These are phyloP conservation scores for Volvox carteri DNA, from an alignment of 163 green algal species.

Conservation along the genomic window DNA sequence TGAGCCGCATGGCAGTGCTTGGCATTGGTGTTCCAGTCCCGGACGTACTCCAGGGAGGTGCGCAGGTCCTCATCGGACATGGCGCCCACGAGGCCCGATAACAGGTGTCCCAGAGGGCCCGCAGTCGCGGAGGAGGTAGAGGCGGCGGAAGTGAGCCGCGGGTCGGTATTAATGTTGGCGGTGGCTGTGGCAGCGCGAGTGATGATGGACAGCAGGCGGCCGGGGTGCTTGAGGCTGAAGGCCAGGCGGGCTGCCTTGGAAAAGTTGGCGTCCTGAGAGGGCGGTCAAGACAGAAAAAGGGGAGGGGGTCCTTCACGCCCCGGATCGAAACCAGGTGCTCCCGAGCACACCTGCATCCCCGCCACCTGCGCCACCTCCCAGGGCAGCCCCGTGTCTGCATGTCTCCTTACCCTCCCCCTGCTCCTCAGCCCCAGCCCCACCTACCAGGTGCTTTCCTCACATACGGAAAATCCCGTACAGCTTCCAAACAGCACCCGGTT, in stretches of 20 bases:
- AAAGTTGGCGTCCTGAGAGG: constrained; percentile 80
- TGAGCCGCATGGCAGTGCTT: constrained; percentile 85
- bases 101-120: constrained; percentile 34
- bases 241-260: constrained; percentile 83
- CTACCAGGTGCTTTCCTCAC: no score
- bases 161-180: constrained; percentile 4
- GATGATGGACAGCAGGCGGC: constrained; percentile 77
- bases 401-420: no score
- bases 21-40: constrained; percentile 95
- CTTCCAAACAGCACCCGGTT: no score
- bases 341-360: no score
- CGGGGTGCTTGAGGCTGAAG: constrained; percentile 88
- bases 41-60: constrained; percentile 77
- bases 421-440: no score
- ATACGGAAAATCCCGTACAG: no score
- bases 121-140: background rate
- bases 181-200: constrained; percentile 52
- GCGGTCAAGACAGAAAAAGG: no score
- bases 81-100: constrained; percentile 51
- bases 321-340: no score
- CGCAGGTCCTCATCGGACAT: constrained; percentile 59
- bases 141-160: background rate
- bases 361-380: no score
- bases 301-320: no score
- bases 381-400: no score